Evolutionary conservation across 176 grass and related monocot species (phyloP).

Genomic region (Typha latifolia): DNA sequence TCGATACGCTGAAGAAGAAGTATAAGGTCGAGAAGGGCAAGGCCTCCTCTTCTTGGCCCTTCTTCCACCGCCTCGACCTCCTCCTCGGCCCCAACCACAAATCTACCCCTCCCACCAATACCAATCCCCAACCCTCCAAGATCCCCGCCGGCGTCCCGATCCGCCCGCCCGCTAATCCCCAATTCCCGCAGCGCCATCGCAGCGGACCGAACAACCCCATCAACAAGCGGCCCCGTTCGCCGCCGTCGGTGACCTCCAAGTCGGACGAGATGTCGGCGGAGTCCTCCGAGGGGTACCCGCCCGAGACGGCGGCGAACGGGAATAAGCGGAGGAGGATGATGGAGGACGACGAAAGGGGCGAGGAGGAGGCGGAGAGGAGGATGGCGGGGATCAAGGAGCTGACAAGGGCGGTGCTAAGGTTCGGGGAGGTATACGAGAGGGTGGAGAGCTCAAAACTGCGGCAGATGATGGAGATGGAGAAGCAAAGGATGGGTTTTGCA

Average conservation of each 20-base stretch:
- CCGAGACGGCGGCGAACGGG: slow-evolving; percentile 39
- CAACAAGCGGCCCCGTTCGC: slow-evolving; percentile 23
- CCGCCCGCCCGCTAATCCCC: slow-evolving; percentile 26
- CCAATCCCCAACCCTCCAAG: background rate
- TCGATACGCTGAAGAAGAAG: slow-evolving; percentile 99
- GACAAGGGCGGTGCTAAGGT: slow-evolving; percentile 37
- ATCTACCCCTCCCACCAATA: slow-evolving; percentile 7
- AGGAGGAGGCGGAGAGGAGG: slow-evolving; percentile 24
- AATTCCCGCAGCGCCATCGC: slow-evolving; percentile 60
- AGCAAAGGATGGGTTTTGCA: slow-evolving; percentile 60
- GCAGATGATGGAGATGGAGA: slow-evolving; percentile 63
- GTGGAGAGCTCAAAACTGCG: slow-evolving; percentile 70
- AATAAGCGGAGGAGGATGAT: slow-evolving; percentile 23
- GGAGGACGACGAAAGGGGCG: slow-evolving; percentile 5
- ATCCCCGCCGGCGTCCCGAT: slow-evolving; percentile 17
- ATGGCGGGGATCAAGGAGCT: slow-evolving; percentile 32
- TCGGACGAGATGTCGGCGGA: slow-evolving; percentile 27
- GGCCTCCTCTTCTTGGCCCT: slow-evolving; percentile 62
- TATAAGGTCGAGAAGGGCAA: slow-evolving; percentile 90
- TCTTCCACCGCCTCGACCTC: slow-evolving; percentile 60
- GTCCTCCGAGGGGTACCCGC: slow-evolving; percentile 78
- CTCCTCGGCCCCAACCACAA: slow-evolving; percentile 65
- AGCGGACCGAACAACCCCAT: slow-evolving; percentile 26
- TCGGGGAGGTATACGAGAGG: slow-evolving; percentile 73
- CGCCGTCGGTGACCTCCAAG: slow-evolving; percentile 15